Percentiles rank a stretch among this genome's conserved stretches.
These are phyloP conservation scores for Solanum chacoense DNA, from an alignment of 305 asterid genomes.

Conservation along the genomic window DNA sequence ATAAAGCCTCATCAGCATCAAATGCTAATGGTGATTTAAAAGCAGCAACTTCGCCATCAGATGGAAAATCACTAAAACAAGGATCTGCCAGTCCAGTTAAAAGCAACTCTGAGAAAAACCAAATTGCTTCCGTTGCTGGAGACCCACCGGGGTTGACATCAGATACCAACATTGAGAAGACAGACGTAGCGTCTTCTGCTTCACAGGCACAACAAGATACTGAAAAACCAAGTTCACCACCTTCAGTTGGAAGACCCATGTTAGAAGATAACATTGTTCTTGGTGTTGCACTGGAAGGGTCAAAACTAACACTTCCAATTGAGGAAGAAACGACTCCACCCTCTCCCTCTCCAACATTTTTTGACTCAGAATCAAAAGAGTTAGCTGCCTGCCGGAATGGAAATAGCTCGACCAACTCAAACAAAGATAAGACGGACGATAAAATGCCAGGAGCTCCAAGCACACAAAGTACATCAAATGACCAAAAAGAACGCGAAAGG, in stretches of 20 bases:
- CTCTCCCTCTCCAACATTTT: conserved; percentile 9
- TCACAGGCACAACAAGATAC: conserved; percentile 12
- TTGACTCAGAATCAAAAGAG: conserved; percentile 10
- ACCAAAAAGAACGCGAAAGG: conserved; percentile 12
- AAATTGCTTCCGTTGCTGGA: conserved; percentile 3
- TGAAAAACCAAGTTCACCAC: conserved; percentile 27
- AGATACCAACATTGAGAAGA: conserved; percentile 10
- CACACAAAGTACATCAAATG: conserved; percentile 1
- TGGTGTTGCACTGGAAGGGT: conserved; percentile 95
- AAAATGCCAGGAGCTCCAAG: conserved; percentile 11
- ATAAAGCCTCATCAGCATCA: neutral
- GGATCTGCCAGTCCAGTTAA: neutral
- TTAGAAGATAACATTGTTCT: conserved; percentile 89
- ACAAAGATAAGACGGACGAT: conserved; percentile 22
- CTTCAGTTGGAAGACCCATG: conserved; percentile 23
- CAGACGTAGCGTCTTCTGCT: neutral
- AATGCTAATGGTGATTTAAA: neutral
- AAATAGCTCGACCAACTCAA: conserved; percentile 6
- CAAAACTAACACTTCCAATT: conserved; percentile 92
- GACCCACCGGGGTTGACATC: conserved; percentile 3
- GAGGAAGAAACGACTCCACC: conserved; percentile 45
- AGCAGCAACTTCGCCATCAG: neutral
- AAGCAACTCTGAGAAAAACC: conserved; percentile 8
- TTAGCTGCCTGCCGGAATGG: conserved; percentile 18
- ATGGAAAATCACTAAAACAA: neutral